Base-by-base conservation (phyloP, 1,139 yeast genomes). In the Suhomyces atakaporum region DNA sequence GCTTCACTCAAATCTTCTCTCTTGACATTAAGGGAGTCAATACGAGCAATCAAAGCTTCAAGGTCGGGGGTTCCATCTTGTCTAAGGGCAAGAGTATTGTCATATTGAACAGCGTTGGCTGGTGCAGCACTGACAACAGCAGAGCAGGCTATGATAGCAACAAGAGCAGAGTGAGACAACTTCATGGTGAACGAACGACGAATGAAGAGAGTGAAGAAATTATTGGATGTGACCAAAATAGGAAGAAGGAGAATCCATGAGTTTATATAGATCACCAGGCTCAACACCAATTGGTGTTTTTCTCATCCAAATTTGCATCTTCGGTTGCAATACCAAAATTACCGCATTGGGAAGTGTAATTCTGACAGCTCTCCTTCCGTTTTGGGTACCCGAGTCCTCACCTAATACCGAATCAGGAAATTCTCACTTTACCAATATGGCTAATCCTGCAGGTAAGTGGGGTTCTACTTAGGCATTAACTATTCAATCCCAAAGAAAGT, bases 51-150 rank as follows among this genome's bases (percentile, higher is more conserved):
- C 39, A 39, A 45, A 8, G 40, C 31, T 39, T 49, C 43, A 43
- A 63, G 45, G 23, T 54, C 52, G 11, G 53, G 46, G 18, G 50
- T 15, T 27, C 62, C 48, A 11, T 53, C 58, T 26, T 49, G 47
- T 29, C 53, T 45, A 26, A 50, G 46, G 10, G 42, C 39, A 30
- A 44, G 44, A 11, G 40, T 32, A 26, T 46, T 24, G 16, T 41
- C 33, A 15, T 25, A 34, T 5, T 35, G 33, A 24, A 36, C 35
- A 16, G 38, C 35, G 7, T 39, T 37, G 24, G 64, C 43, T 18
- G 69, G 67, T 11, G 67, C 66, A 29, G 69, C 58, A 27, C 46
- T 47, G 31, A 55, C 55, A 11, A 55, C 55, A 12, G 62, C 45
- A 11, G 59, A 35, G 30, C 50, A 46, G 2, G 64, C 61, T 38